phyloP scores from a whole-genome alignment of 2,329 filamentous ascomycete genomes.

The Aspergillus unguis region DNA sequence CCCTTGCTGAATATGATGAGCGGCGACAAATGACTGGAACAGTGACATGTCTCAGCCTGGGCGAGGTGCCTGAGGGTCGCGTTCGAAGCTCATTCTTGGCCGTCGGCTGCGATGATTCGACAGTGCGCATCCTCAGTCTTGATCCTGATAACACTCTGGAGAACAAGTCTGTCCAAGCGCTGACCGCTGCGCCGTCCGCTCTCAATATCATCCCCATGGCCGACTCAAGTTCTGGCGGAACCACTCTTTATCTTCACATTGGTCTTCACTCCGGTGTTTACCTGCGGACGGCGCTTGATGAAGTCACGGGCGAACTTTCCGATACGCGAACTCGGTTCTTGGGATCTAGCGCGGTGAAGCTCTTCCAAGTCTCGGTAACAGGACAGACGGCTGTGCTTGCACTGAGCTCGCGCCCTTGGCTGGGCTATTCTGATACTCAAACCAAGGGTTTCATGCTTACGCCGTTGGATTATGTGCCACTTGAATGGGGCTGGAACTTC shows the following conservation, averaged over 20 bases:
- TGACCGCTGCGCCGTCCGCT: slow-evolving; percentile 85
- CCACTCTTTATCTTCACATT: slow-evolving; percentile 90
- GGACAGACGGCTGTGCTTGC: slow-evolving; percentile 81
- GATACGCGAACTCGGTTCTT: slow-evolving; percentile 94
- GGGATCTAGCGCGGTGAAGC: slow-evolving; percentile 81
- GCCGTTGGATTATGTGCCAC: slow-evolving; percentile 78
- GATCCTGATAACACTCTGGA: slow-evolving; percentile 88
- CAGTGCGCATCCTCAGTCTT: slow-evolving; percentile 85
- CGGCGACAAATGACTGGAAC: slow-evolving; percentile 93
- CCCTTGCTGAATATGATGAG: slow-evolving; percentile 89
- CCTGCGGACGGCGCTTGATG: slow-evolving; percentile 88
- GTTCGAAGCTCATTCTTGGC: slow-evolving; percentile 88
- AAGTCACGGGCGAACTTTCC: slow-evolving; percentile 90
- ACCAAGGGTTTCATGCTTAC: slow-evolving; percentile 88
- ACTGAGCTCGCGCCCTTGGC: slow-evolving; percentile 89
- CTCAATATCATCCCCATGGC: slow-evolving; percentile 93
- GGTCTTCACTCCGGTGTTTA: slow-evolving; percentile 95
- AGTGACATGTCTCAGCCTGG: slow-evolving; percentile 90
- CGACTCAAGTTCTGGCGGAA: slow-evolving; percentile 84
- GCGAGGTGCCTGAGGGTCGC: slow-evolving; percentile 85
- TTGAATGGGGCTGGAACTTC: slow-evolving; percentile 96
- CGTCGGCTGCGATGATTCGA: slow-evolving; percentile 94
- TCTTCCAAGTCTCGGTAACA: slow-evolving; percentile 88
- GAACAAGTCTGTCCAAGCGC: slow-evolving; percentile 88
- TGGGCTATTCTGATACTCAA: slow-evolving; percentile 86